These are phyloP conservation scores for Penicillium macrosclerotiorum DNA, from an alignment of 495 filamentous ascomycete genomes.

Conservation along the genomic window DNA sequence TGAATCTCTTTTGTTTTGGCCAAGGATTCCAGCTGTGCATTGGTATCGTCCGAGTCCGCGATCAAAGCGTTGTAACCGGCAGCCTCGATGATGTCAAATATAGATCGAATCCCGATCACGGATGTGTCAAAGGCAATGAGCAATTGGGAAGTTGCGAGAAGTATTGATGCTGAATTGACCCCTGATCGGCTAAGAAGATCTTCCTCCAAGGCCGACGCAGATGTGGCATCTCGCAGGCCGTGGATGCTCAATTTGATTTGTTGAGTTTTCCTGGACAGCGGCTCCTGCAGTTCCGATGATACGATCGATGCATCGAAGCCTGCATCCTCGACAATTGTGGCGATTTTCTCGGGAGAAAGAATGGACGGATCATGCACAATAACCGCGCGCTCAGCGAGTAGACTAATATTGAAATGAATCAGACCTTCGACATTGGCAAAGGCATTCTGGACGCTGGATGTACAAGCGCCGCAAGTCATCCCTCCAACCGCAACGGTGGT, in stretches of 20 bases:
- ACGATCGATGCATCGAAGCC: conserved; percentile 86
- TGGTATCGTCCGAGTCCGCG: conserved; percentile 90
- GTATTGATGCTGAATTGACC: conserved; percentile 68
- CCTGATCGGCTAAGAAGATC: conserved; percentile 64
- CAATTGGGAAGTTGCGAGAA: conserved; percentile 64
- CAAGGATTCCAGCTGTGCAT: conserved; percentile 92
- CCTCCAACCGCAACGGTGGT: conserved; percentile 87
- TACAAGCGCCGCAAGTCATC: conserved; percentile 97
- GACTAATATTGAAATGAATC: conserved; percentile 85
- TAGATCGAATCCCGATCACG: conserved; percentile 70
- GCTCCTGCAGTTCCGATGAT: conserved; percentile 38
- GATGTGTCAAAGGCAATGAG: conserved; percentile 67
- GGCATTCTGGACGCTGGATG: conserved; percentile 81
- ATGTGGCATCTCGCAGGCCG: conserved; percentile 67
- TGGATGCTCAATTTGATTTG: conserved; percentile 77
- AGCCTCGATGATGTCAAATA: conserved; percentile 80
- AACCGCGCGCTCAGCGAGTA: conserved; percentile 89
- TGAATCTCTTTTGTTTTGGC: conserved; percentile 95
- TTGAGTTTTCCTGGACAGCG: conserved; percentile 35
- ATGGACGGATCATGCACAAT: conserved; percentile 74
- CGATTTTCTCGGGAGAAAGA: conserved; percentile 67
- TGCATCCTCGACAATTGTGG: conserved; percentile 64
- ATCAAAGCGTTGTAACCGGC: conserved; percentile 83
- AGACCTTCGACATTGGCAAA: conserved; percentile 77
- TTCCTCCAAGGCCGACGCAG: conserved; percentile 70